Conservation (phyloP, 2,329 filamentous ascomycete species). For the Pseudogymnoascus sp. region DNA sequence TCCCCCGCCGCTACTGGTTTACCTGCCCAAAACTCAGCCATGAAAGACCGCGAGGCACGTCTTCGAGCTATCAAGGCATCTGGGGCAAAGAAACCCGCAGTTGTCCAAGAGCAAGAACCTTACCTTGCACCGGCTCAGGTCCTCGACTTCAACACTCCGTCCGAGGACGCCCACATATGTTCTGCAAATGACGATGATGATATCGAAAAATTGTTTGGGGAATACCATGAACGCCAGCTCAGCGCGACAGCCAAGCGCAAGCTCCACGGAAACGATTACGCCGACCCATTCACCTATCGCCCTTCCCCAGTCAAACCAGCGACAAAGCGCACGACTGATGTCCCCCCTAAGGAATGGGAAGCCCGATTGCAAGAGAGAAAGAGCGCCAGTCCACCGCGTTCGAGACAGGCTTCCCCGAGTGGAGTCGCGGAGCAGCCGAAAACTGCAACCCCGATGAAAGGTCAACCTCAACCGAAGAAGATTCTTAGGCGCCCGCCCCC, state of each 20-base stretch:
- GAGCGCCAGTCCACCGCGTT: not conserved
- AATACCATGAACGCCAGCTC: conserved; percentile 9
- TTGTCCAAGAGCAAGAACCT: conserved; percentile 9
- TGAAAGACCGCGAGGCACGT: conserved; percentile 33
- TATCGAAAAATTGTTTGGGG: conserved; percentile 13
- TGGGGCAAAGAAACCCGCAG: not conserved
- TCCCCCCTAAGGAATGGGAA: not conserved
- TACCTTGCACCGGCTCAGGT: conserved; percentile 13
- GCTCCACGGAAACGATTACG: not conserved
- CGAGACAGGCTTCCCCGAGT: not conserved
- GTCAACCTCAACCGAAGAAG: not conserved
- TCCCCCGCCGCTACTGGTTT: conserved; percentile 18
- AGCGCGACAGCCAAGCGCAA: not conserved
- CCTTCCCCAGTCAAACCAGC: not conserved
- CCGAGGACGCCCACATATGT: not conserved
- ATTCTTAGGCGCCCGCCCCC: not conserved
- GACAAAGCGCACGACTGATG: not conserved
- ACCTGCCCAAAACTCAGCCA: conserved; percentile 15
- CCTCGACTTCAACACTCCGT: conserved; percentile 16
- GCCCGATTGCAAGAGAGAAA: not conserved
- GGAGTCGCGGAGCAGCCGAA: not conserved
- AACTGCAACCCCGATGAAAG: not conserved
- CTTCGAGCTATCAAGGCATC: conserved; percentile 29
- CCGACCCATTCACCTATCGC: not conserved
- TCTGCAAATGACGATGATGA: conserved; percentile 22